Conservation (phyloP, 345 rosid species). For the Punica granatum region DNA sequence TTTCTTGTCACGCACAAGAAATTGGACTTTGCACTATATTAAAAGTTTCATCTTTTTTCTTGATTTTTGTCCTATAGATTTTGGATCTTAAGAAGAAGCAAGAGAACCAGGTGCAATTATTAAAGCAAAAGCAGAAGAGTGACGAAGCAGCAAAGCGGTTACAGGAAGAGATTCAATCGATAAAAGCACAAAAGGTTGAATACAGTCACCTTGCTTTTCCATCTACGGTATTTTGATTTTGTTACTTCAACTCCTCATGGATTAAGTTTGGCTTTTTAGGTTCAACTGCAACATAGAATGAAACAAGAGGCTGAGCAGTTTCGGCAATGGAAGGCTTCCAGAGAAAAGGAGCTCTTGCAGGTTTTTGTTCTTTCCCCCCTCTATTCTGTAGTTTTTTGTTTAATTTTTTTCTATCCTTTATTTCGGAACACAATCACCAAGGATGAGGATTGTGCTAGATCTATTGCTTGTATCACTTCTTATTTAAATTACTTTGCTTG, state of each 20-base stretch:
- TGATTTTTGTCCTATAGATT: conserved; percentile 37
- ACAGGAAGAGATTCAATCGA: conserved; percentile 93
- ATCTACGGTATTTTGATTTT: conserved; percentile 7
- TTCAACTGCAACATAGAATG: conserved; percentile 92
- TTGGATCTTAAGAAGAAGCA: conserved; percentile 92
- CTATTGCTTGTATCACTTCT: neutral
- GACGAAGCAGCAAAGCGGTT: conserved; percentile 87
- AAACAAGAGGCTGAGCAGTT: conserved; percentile 99
- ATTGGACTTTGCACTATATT: neutral
- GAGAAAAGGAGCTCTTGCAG: conserved; percentile 38
- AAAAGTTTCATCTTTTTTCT: neutral
- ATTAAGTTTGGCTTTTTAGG: conserved; percentile 33
- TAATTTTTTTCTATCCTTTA: neutral
- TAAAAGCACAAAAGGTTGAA: conserved; percentile 87
- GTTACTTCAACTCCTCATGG: neutral
- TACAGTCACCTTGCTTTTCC: conserved; percentile 2
- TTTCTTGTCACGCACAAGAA: neutral
- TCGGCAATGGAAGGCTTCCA: conserved; percentile 94
- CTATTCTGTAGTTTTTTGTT: neutral
- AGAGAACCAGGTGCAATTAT: conserved; percentile 90
- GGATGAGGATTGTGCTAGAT: neutral
- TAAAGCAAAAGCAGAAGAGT: conserved; percentile 93
- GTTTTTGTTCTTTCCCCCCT: neutral
- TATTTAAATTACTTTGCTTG: neutral
- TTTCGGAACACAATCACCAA: neutral